phyloP scores from a whole-genome alignment of 2,329 filamentous ascomycete species.

The Thielaviopsis cerberus region DNA sequence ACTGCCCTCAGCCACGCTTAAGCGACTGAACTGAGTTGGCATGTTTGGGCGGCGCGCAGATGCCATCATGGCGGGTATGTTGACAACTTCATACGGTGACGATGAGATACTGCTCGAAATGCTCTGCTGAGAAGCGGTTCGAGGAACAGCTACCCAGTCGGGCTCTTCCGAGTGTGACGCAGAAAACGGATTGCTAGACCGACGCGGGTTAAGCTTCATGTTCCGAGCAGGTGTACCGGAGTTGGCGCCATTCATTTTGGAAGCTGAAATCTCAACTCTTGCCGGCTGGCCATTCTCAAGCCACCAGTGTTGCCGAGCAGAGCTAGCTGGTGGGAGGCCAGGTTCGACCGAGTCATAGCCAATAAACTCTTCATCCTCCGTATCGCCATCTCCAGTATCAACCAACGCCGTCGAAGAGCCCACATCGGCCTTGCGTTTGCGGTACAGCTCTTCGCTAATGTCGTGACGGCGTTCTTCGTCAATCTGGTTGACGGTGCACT shows the following conservation, averaged over 20 bases:
- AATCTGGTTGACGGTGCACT: conserved; percentile 63
- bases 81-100: conserved; percentile 40
- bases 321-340: conserved; percentile 50
- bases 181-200: conserved; percentile 66
- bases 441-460: conserved; percentile 59
- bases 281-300: conserved; percentile 54
- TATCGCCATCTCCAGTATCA: conserved; percentile 25
- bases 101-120: conserved; percentile 38
- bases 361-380: conserved; percentile 62
- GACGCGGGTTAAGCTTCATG: conserved; percentile 50
- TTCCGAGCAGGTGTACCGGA: conserved; percentile 14
- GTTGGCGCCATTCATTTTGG: conserved; percentile 29
- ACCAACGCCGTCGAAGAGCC: conserved; percentile 42
- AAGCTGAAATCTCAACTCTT: conserved; percentile 50
- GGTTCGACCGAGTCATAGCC: conserved; percentile 71
- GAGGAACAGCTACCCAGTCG: conserved; percentile 61
- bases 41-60: conserved; percentile 14
- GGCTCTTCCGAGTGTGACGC: conserved; percentile 42
- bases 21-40: conserved; percentile 27
- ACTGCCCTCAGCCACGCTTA: conserved; percentile 24
- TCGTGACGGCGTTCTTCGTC: conserved; percentile 54
- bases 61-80: conserved; percentile 21
- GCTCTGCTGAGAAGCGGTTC: conserved; percentile 33
- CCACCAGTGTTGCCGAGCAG: conserved; percentile 54
- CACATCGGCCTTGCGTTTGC: conserved; percentile 45